Base-by-base conservation (phyloP, 768 basidiomycete genomes). In the Exidia glandulosa region DNA sequence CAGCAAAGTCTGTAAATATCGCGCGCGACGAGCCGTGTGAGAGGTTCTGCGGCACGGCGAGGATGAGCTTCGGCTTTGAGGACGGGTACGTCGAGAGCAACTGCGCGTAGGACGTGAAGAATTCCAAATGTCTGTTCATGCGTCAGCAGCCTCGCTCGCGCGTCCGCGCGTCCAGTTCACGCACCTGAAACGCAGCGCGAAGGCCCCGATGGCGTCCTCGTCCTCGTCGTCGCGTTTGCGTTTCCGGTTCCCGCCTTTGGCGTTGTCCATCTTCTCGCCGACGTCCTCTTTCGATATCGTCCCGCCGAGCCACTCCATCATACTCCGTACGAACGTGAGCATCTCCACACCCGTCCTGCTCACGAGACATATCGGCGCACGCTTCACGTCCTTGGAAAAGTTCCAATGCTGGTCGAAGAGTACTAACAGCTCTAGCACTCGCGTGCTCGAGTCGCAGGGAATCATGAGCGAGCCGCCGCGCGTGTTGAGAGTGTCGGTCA, bases 281-380 rank as follows among this genome's bases (percentile, higher is more conserved):
- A 90, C 88, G 62, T 95, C 93, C 66, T 94, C 91, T 67, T 92
- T 92, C 66, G 86, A 90, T 58, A 96, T 85, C 14, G 90, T 93
- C 1, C 96, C 95, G 10, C 96, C 96, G 63, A 99, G 83, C 93
- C 94, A 98, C 70, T 98, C 96, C 83, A 96, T 95, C 89, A 98
- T 88, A 76, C 90, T 94, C 61, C 94, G 76, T 30, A 96, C 90
- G 67, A 94, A 92, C 1, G 89, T 87, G 34, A 96, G 73, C 87
- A 96, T 95, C 72, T 99, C 95, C 62, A 86, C 82, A 2, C 88
- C 93, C 5, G 93, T 94, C 33, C 87, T 81, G 55, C 90, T 90
- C 37, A 98, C 80, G n/a, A 99, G 81, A 70, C 95, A 98, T 34
- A 99, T 90, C 0, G 95, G 96, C 58, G 60, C 67, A 58, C 62